Evolutionary conservation across 2,329 filamentous ascomycete species (phyloP), one percentile per base, ranked within the genome.

Genomic region (Emergomyces africanus): DNA sequence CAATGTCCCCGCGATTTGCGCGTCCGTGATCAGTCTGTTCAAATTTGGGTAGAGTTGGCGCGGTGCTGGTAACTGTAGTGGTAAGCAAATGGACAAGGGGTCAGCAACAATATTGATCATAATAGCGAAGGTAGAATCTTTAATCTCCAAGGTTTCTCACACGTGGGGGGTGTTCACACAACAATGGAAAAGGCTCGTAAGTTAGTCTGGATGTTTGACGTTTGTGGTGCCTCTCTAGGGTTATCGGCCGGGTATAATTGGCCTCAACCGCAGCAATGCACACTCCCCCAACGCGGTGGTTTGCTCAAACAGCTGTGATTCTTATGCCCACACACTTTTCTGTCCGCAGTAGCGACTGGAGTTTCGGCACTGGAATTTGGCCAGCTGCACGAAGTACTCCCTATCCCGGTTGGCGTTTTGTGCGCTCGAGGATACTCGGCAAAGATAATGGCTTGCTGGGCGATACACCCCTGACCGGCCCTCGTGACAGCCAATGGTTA

Each of bases 161-260:
- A 42, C 56, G n/a, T 28, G 51, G 51, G 51, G 51, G 23, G 46
- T 59, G n/a, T 59, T 61, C 39, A 50, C 30, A 33, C 59, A 59
- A 42, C 57, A 59, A n/a, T 35, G 25, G 15, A 54, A 37, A 54
- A 23, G 4, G 42, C 35, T 60, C 58, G 53, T 41, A 6, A 60
- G 33, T n/a, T 57, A 42, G 18, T 57, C 30, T 39, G 15, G 54
- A 35, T 20, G 23, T 15, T 44, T 60, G 55, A 39, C 54, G 59
- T 20, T n/a, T n/a, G n/a, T n/a, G n/a, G n/a, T n/a, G n/a, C n/a
- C 57, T 39, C 42, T 50, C 35, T 37, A 58, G 23, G 8, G 44
- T 44, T 46, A 41, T 30, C 5, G 50, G 48, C 12, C 59, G 41
- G 48, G 59, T 35, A 33, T 44, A 53, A 25, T 56, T 37, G 15